Base-by-base conservation (phyloP, 768 basidiomycete genomes). In the Pulveroboletus sp. region DNA sequence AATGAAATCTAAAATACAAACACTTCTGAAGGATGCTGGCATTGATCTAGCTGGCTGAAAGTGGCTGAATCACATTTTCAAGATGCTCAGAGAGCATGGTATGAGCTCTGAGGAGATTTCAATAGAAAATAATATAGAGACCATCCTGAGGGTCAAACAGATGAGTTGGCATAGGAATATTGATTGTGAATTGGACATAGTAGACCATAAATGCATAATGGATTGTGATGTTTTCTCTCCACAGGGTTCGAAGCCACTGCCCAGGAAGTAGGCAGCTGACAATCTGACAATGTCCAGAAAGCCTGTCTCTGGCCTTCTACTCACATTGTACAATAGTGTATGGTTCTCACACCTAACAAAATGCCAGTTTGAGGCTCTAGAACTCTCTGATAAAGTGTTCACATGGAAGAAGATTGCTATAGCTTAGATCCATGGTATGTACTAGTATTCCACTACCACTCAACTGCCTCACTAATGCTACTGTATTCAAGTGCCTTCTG, bases 41-140 rank as follows among this genome's bases (percentile, higher is more conserved):
- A 43, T 19, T 12, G 43, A 53, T 26, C 6, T 45, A 1, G 5
- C 13, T 6, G 13, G 30, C 35, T 57, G 52, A 46, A n/a, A 29
- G 3, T 57, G 52, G 56, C 38, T 57, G 4, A 26, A 51, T 4
- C 6, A 8, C 1, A 22, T 54, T 4, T 8, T 57, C n/a, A 5
- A 32, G n/a, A n/a, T 7, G 3, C 46, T 57, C 32, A 49, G 51
- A 1, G 49, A 58, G 6, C n/a, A 52, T 14, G 51, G 49, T 1
- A 53, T 56, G 51, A 58, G 54, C 29, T 58, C 51, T 1, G 45
- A 58, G 20, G 54, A 58, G 8, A 58, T 54, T 7, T 16, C 19
- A 3, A 2, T 55, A 1, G 43, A 55, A 24, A 55, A 55, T n/a
- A 22, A 26, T 6, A 32, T 55, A 0, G 22, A 51, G 29, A 30